Evolutionary conservation across 2,329 filamentous ascomycete species (phyloP).

Genomic region (Purpureocillium takamizusanense): DNA sequence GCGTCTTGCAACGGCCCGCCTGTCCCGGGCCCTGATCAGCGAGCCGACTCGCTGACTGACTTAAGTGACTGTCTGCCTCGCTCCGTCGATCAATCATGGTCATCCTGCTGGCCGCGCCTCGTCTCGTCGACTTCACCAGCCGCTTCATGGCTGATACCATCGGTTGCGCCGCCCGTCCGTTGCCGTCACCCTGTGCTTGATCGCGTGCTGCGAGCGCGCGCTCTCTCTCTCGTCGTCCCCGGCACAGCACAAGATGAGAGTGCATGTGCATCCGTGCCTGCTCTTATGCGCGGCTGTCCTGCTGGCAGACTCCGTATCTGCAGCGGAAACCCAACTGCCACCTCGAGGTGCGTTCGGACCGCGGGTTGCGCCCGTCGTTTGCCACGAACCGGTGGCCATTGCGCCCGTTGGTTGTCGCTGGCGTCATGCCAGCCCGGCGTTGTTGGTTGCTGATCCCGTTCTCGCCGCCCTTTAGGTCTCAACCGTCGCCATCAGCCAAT

Average conservation of each 20-base stretch:
- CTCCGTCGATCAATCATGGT: background rate
- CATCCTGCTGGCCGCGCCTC: slow-evolving; percentile 4
- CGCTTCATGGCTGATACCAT: slow-evolving; percentile 4
- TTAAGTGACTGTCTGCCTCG: no score
- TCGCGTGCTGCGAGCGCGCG: background rate
- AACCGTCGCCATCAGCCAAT: background rate
- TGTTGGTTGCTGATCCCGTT: no score
- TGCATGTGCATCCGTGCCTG: slow-evolving; percentile 2
- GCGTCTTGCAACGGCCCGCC: background rate
- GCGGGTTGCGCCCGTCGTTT: background rate
- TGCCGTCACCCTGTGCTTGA: background rate
- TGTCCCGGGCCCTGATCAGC: background rate
- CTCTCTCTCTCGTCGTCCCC: background rate
- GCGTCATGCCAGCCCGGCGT: no score
- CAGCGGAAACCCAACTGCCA: background rate
- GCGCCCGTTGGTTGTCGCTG: no score
- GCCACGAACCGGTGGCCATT: background rate
- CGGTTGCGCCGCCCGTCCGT: background rate
- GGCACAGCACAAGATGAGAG: slow-evolving; percentile 10
- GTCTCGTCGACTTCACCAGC: slow-evolving; percentile 1
- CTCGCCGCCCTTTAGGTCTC: background rate
- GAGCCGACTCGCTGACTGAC: background rate
- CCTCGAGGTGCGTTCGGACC: background rate
- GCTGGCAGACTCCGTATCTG: slow-evolving; percentile 6
- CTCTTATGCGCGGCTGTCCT: slow-evolving; percentile 9